Evolutionary conservation across 2,329 filamentous ascomycete species (phyloP), one percentile per base, ranked within the genome.

Genomic region (Colletotrichum sp.): DNA sequence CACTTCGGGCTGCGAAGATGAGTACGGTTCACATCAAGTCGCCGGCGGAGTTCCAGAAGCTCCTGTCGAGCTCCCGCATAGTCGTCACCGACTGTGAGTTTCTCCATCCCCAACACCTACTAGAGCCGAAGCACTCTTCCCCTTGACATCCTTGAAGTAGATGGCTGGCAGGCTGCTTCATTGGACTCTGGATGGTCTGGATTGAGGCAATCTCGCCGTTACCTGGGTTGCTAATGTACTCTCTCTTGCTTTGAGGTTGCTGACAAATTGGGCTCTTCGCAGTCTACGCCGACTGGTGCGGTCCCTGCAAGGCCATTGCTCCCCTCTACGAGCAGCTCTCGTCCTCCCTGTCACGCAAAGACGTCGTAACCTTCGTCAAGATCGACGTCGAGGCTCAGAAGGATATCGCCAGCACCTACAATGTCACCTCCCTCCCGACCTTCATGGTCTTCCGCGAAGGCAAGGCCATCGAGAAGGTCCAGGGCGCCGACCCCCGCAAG

Each of bases 221-320:
- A 0, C 5, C 59, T 52, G n/a, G n/a, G 44, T 3, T 52, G 11
- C n/a, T 52, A 25, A 3, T 52, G 44, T 25, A 5, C n/a, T 5
- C n/a, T 22, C 44, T 52, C 44, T 22, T 22, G 12, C 44, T n/a
- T 7, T 22, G 16, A 48, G 39, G 79, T 60, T 79, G 80, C 81
- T 80, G 79, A 81, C 80, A 79, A 71, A 76, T 68, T 68, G 72
- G 52, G 81, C 28, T 34, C 30, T 78, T 80, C 71, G 36, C 80
- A 98, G 95, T 98, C 89, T 96, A 95, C 81, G 95, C 96, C 81
- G 93, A 95, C 82, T 97, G 94, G 93, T 98, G 94, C 82, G 93
- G 88, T 39, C 94, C 95, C 81, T 98, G 96, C 90, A 94, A 95
- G 80, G 89, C 91, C 78, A 96, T 98, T 79, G 94, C 94, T 8